These are phyloP conservation scores for Trichoderma sp. DNA, from an alignment of 2,329 filamentous ascomycete genomes.

Conservation along the genomic window DNA sequence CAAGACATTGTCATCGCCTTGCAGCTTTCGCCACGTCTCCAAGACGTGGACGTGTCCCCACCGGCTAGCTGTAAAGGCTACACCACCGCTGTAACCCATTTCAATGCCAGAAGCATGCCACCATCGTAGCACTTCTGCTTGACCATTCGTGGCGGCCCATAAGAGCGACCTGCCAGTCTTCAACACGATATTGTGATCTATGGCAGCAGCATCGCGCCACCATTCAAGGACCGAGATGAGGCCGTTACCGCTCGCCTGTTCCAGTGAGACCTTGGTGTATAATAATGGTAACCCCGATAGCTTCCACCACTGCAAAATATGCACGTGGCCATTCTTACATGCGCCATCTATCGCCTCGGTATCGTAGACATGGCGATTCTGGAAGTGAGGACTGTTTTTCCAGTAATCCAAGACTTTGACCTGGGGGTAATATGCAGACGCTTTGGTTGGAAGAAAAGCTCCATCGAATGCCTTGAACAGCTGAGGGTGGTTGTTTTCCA, in stretches of 20 bases:
- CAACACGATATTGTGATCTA: conserved; percentile 58
- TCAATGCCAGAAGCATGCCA: conserved; percentile 82
- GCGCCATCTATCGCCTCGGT: conserved; percentile 83
- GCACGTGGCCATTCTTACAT: conserved; percentile 78
- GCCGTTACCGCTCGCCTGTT: conserved; percentile 81
- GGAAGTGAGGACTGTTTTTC: conserved; percentile 77
- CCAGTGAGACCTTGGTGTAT: conserved; percentile 83
- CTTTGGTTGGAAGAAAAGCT: conserved; percentile 81
- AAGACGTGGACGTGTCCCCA: conserved; percentile 83
- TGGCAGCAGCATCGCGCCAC: conserved; percentile 74
- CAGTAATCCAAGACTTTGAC: conserved; percentile 88
- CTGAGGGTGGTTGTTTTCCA: conserved; percentile 61
- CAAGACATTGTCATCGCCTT: conserved; percentile 64
- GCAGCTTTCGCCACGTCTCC: conserved; percentile 73
- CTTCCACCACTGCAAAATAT: conserved; percentile 89
- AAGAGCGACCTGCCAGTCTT: conserved; percentile 84
- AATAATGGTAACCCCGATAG: conserved; percentile 73
- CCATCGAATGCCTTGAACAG: conserved; percentile 86
- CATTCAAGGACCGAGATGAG: conserved; percentile 86
- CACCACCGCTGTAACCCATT: conserved; percentile 74
- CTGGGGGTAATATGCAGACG: conserved; percentile 81
- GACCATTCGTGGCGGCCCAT: conserved; percentile 79
- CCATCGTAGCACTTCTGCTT: conserved; percentile 75
- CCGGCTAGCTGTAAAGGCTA: conserved; percentile 79
- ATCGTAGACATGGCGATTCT: conserved; percentile 78